Evolutionary conservation across 1,284 basidiomycete genomes (phyloP).

Genomic region (Earliella scabrosa): DNA sequence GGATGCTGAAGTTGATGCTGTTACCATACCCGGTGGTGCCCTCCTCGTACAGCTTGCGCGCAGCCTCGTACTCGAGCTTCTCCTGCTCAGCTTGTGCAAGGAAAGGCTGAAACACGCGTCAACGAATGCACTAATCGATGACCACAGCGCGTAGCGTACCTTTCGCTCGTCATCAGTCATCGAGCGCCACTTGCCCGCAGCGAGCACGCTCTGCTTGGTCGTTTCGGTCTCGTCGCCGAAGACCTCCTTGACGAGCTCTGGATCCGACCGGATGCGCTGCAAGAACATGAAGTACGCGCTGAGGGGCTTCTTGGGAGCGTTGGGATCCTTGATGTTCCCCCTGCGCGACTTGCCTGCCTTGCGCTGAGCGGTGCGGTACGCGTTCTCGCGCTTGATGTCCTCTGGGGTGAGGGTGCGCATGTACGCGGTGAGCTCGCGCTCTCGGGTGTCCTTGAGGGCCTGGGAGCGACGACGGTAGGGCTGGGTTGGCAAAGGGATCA

Average conservation of each 20-base stretch:
- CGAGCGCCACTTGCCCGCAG: constrained; percentile 90
- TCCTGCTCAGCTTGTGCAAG: constrained; percentile 89
- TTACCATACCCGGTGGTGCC: constrained; percentile 71
- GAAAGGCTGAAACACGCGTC: constrained; percentile 67
- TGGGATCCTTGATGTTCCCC: constrained; percentile 96
- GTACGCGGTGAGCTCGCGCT: constrained; percentile 84
- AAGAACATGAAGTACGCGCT: constrained; percentile 96
- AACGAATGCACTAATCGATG: constrained; percentile 8
- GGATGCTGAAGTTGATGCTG: constrained; percentile 79
- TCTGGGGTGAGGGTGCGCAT: constrained; percentile 91
- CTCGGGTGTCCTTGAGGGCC: constrained; percentile 82
- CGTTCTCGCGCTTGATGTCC: constrained; percentile 94
- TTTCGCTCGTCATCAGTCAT: constrained; percentile 92
- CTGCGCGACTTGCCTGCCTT: constrained; percentile 93
- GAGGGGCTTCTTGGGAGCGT: constrained; percentile 95
- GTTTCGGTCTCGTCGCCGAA: constrained; percentile 96
- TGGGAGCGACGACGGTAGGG: constrained; percentile 84
- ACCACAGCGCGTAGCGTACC: constrained; percentile 48
- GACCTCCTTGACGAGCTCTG: constrained; percentile 73
- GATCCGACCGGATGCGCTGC: constrained; percentile 82
- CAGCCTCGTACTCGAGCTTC: constrained; percentile 89
- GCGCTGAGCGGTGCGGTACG: constrained; percentile 88
- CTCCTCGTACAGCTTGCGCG: constrained; percentile 82
- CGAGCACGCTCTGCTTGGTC: constrained; percentile 92
- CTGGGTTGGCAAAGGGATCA: constrained; percentile 45